These are phyloP conservation scores for Jimgerdemannia flammicorona DNA, from an alignment of 192 early-diverging fungal genomes.

Conservation along the genomic window DNA sequence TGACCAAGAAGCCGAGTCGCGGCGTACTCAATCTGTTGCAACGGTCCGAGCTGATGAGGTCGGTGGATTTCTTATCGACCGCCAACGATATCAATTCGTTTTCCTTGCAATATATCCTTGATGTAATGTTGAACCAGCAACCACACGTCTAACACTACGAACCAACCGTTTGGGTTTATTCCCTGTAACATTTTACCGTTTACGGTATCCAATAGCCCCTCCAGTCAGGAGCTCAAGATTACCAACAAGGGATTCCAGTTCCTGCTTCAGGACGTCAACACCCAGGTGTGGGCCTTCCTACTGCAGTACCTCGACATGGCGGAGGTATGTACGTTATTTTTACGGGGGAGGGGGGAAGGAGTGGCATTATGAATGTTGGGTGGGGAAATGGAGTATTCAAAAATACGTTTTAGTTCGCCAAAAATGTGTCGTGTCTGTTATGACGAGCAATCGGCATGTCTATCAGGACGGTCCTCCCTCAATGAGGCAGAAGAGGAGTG, in stretches of 20 bases:
- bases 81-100: too few relatives aligned
- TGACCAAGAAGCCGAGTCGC: constrained; percentile 56
- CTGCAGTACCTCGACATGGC: constrained; percentile 90
- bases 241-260: constrained; percentile 99
- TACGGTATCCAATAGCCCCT: constrained; percentile 3
- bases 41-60: constrained; percentile 74
- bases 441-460: too few relatives aligned
- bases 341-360: too few relatives aligned
- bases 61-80: constrained; percentile 18
- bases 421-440: too few relatives aligned
- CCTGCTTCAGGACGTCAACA: constrained; percentile 86
- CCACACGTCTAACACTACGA: too few relatives aligned
- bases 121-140: too few relatives aligned
- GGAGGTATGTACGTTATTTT: constrained; percentile 36
- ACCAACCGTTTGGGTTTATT: too few relatives aligned
- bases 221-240: constrained; percentile 40
- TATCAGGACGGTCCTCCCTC: too few relatives aligned
- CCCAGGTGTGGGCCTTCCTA: constrained; percentile 95
- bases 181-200: background rate
- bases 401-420: background rate
- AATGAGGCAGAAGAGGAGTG: too few relatives aligned
- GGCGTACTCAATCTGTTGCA: constrained; percentile 71
- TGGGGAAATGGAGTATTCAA: background rate
- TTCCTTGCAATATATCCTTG: too few relatives aligned
- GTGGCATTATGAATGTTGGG: too few relatives aligned